Evolutionary conservation across 1,139 yeast species (phyloP).

Genomic region (Kodamaea sp.): DNA sequence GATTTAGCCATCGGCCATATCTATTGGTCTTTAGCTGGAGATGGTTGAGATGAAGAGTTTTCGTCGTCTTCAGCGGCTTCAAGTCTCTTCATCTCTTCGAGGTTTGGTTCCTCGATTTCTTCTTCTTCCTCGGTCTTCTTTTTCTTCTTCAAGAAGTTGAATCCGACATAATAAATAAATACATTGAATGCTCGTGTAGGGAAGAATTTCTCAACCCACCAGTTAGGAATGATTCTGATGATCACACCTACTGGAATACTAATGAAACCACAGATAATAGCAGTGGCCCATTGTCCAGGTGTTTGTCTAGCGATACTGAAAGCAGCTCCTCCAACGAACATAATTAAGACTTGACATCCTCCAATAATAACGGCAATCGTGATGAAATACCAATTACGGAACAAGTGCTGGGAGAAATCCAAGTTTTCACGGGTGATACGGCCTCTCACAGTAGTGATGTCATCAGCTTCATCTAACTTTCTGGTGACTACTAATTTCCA

Average conservation of each 20-base stretch:
- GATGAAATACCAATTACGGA: constrained; percentile 80
- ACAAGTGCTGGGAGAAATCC: constrained; percentile 80
- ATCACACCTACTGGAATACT: constrained; percentile 80
- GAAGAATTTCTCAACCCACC: constrained; percentile 67
- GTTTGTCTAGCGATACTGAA: constrained; percentile 80
- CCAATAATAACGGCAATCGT: constrained; percentile 72
- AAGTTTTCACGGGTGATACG: constrained; percentile 62
- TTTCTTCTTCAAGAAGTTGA: constrained; percentile 42
- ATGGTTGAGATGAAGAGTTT: background rate
- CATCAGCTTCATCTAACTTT: constrained; percentile 87
- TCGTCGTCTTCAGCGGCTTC: background rate
- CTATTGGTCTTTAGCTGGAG: no score
- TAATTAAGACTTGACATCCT: constrained; percentile 81
- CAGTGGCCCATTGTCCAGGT: constrained; percentile 86
- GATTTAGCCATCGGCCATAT: no score
- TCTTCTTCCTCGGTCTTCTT: constrained; percentile 17
- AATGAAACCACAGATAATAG: constrained; percentile 77
- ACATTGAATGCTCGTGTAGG: constrained; percentile 60
- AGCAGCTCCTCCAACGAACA: constrained; percentile 98
- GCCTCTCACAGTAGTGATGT: constrained; percentile 54
- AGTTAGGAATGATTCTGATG: constrained; percentile 81
- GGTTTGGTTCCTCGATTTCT: constrained; percentile 1
- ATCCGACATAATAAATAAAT: constrained; percentile 49
- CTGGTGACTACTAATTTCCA: constrained; percentile 91
- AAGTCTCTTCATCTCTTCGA: background rate